Conservation (phyloP, 169 alveolate genomes). For the Plasmodium vinckei region DNA sequence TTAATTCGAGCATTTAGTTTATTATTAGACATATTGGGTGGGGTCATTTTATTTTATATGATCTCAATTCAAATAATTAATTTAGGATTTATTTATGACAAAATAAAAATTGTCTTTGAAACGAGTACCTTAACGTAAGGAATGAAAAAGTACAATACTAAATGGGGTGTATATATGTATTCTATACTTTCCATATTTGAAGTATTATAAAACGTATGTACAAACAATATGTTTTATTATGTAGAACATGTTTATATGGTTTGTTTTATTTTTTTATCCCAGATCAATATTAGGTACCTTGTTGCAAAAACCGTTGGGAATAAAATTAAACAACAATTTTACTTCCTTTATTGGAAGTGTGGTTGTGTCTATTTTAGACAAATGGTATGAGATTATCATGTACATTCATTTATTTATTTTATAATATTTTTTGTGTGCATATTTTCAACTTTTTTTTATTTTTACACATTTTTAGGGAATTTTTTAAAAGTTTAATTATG, state of each 20-base stretch:
- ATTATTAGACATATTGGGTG: conserved; percentile 14
- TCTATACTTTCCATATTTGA: background rate
- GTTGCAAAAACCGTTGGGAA: conserved; percentile 52
- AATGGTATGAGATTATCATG: conserved; percentile 17
- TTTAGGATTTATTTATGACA: conserved; percentile 8
- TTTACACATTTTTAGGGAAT: conserved; percentile 27
- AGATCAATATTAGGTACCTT: conserved; percentile 64
- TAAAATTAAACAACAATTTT: conserved; percentile 59
- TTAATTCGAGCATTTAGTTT: conserved; percentile 28
- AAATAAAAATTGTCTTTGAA: conserved; percentile 7
- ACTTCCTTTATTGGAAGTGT: conserved; percentile 70
- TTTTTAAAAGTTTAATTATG: conserved; percentile 8
- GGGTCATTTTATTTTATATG: conserved; percentile 7
- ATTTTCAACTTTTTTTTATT: background rate
- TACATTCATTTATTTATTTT: background rate
- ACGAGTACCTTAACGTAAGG: conserved; percentile 55
- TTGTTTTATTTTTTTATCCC: background rate
- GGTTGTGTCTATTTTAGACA: conserved; percentile 47
- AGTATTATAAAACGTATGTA: too few relatives aligned
- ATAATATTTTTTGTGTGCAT: background rate
- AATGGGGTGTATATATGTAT: background rate
- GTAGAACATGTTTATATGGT: too few relatives aligned
- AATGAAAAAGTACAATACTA: too few relatives aligned
- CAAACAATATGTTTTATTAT: too few relatives aligned
- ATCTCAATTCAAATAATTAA: conserved; percentile 8